Conservation (phyloP, 2,329 filamentous ascomycete species). For the Fusarium pseudocircinatum region DNA sequence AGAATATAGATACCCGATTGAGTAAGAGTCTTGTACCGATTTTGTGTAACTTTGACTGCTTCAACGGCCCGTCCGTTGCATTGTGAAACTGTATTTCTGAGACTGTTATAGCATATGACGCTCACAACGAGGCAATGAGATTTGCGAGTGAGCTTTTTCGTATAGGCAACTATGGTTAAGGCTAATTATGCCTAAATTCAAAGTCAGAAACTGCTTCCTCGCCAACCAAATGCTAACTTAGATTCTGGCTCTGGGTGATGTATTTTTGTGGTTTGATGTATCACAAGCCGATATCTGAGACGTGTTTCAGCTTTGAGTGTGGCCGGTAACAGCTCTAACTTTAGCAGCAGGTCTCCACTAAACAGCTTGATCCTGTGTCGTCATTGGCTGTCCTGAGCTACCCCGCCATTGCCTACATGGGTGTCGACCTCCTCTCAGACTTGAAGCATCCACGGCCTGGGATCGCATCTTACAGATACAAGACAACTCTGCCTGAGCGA, state of each 20-base stretch:
- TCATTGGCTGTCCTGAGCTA: slow-evolving; percentile 29
- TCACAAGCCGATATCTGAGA: slow-evolving; percentile 37
- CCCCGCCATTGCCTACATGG: slow-evolving; percentile 30
- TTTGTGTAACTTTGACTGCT: slow-evolving; percentile 2
- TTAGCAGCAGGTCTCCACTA: slow-evolving; percentile 19
- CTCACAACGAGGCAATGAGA: not conserved
- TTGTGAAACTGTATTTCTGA: slow-evolving; percentile 6
- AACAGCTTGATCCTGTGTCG: not conserved
- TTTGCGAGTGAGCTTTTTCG: not conserved
- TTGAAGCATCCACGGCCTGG: slow-evolving; percentile 19
- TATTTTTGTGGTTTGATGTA: not conserved
- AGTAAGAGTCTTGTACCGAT: not conserved
- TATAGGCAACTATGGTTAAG: not conserved
- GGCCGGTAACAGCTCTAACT: slow-evolving; percentile 21
- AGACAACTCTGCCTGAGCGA: slow-evolving; percentile 5
- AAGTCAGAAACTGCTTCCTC: not conserved
- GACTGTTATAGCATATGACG: not conserved
- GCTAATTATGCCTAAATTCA: not conserved
- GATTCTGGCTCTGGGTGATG: not conserved
- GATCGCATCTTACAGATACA: slow-evolving; percentile 7
- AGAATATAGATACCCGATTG: slow-evolving; percentile 26
- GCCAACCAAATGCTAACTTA: not conserved
- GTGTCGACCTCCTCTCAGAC: slow-evolving; percentile 18
- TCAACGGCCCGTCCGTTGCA: not conserved
- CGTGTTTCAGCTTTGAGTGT: slow-evolving; percentile 35